Base-by-base conservation (phyloP, 495 filamentous ascomycete genomes). In the Penicillium ucsense region DNA sequence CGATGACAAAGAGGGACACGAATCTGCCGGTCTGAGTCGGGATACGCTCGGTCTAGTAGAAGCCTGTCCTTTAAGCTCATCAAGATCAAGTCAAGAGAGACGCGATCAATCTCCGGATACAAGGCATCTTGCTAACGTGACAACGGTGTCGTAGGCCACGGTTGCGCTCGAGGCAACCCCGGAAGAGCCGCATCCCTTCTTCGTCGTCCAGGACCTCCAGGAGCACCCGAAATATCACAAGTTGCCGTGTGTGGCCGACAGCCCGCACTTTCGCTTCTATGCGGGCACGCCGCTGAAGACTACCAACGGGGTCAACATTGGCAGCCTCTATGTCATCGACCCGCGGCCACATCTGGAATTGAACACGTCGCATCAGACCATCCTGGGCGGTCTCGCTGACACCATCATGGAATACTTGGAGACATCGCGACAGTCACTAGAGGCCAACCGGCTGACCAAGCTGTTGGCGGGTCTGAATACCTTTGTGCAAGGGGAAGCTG, bases 361-460 rank as follows among this genome's bases (percentile, higher is more conserved):
- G 7, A 55, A 34, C 9, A 37, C 50, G 3, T 30, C 46, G 12
- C 60, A 65, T 10, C 59, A 54, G 38, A 43, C 50, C 11, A 55
- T 46, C 9, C 49, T 68, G 7, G 62, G 62, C 5, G 51, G 51
- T 20, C 72, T 82, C 45, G 75, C 79, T 0, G 48, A 62, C 30
- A 73, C 72, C 1, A 63, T 82, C 35, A 80, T 82, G 64, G 66
- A 68, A 8, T 75, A 83, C 47, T 59, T 85, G 48, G 75, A 82
- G 49, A 68, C 68, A 29, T 63, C 55, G 8, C 55, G 71, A 38
- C 70, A 72, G 30, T 68, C 70, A 1, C 63, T 73, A 35, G 72
- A 77, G 45, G 66, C 72, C 9, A 54, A 64, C 10, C 60, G 75
- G 27, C 65, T 69, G 8, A 70, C 70, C 49, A 69, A 70, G 35